Evolutionary conservation across 2,329 filamentous ascomycete genomes (phyloP).

Genomic region (Fusarium goolgardi): DNA sequence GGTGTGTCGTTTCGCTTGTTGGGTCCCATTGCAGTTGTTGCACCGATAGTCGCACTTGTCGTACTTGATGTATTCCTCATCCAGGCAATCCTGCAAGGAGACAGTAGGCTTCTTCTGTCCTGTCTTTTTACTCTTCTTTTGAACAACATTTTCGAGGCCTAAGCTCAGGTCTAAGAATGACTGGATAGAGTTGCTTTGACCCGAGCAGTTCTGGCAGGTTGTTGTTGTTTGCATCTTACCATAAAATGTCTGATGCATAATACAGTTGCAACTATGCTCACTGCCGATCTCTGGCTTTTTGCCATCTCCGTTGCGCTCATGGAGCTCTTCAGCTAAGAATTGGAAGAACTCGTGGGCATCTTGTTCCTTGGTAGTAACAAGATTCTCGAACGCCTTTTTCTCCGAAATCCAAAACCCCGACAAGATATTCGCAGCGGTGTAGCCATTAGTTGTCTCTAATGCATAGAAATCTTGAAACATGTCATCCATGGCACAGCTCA

Average conservation of each 20-base stretch:
- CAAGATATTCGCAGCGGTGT: constrained; percentile 89
- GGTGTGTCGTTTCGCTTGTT: constrained; percentile 85
- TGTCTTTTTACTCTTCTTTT: constrained; percentile 70
- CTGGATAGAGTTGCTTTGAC: constrained; percentile 83
- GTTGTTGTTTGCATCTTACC: constrained; percentile 91
- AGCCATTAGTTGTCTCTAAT: constrained; percentile 84
- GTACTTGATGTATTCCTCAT: constrained; percentile 84
- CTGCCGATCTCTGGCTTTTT: constrained; percentile 70
- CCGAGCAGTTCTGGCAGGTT: constrained; percentile 88
- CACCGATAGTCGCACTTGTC: constrained; percentile 94
- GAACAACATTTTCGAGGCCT: constrained; percentile 80
- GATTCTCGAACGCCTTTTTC: constrained; percentile 75
- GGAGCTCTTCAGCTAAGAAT: constrained; percentile 91
- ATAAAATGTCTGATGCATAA: constrained; percentile 94
- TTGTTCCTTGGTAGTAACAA: constrained; percentile 93
- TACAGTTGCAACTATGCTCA: constrained; percentile 81
- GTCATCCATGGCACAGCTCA: constrained; percentile 78
- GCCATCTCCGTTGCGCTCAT: constrained; percentile 80
- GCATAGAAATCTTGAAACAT: constrained; percentile 80
- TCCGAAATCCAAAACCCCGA: constrained; percentile 91
- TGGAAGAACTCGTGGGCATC: constrained; percentile 98
- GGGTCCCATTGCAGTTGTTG: constrained; percentile 78
- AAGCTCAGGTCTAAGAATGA: constrained; percentile 92
- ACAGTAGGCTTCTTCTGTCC: constrained; percentile 58
- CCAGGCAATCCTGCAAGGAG: constrained; percentile 79